Evolutionary conservation across 2,329 filamentous ascomycete species (phyloP).

Genomic region (Thelonectria discophora): DNA sequence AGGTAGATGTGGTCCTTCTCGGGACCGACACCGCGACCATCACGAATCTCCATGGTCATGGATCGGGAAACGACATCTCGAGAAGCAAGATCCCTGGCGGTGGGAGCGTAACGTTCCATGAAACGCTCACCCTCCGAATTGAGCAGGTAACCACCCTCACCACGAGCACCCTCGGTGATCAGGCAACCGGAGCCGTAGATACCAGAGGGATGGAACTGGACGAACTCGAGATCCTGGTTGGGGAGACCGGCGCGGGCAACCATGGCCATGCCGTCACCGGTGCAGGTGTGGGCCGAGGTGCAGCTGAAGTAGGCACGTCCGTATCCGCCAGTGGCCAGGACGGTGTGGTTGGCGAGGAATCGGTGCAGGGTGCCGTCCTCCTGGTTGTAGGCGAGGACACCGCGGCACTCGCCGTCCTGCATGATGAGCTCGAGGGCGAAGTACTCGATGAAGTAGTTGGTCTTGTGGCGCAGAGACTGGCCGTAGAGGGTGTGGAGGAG

Average conservation of each 20-base stretch:
- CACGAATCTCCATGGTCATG: constrained; percentile 98
- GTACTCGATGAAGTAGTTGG: constrained; percentile 99
- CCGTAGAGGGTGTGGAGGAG: constrained; percentile 98
- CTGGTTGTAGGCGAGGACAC: constrained; percentile 97
- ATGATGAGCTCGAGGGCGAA: constrained; percentile 97
- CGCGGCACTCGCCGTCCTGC: constrained; percentile 96
- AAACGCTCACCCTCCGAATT: constrained; percentile 99
- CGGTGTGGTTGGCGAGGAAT: constrained; percentile 96
- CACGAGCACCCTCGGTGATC: constrained; percentile 97
- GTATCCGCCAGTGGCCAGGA: constrained; percentile 96
- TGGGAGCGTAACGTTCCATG: constrained; percentile 98
- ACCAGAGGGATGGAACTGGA: constrained; percentile 98
- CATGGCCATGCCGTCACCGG: constrained; percentile 99
- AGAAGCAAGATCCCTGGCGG: constrained; percentile 95
- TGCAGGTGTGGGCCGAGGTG: constrained; percentile 97
- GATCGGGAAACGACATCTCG: constrained; percentile 97
- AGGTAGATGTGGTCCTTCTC: constrained; percentile 99
- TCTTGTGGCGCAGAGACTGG: constrained; percentile 96
- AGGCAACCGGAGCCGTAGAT: constrained; percentile 98
- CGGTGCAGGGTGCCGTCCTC: constrained; percentile 98
- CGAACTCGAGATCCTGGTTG: constrained; percentile 99
- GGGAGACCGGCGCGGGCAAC: constrained; percentile 96
- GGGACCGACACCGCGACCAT: constrained; percentile 94
- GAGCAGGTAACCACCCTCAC: constrained; percentile 96
- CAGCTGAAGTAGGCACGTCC: constrained; percentile 98